Base-by-base conservation (phyloP, 1,284 basidiomycete species). In the Leccinum griseonigrum region DNA sequence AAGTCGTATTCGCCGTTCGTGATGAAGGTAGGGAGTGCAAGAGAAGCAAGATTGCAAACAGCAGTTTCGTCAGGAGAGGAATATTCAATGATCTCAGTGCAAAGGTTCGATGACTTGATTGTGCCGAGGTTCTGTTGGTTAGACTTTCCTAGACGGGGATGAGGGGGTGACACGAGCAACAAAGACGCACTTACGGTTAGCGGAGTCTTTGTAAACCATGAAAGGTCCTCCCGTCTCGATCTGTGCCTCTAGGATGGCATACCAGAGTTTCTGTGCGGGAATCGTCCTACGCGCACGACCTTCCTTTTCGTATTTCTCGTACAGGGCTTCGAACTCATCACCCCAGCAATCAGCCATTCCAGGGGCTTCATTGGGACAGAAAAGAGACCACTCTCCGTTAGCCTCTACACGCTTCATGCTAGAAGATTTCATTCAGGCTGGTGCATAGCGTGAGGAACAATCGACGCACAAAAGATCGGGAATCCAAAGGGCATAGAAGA, bases 1-100 rank as follows among this genome's bases (percentile, higher is more conserved):
- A 99, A 99, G 81, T 98, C 90, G 78, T 95, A 97, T 60, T 79
- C 75, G 51, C 86, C 86, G 60, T 87, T 81, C 63, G 82, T 79
- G 75, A 97, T 88, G 77, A 90, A 96, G 18, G 90, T 86, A 11
- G 97, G 97, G 7, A 99, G 88, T 5, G 97, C 96, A 65, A 99
- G 86, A 9, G 97, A 99, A 13, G 97, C 97, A 60, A 99, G 86
- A 79, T 99, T 99, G 85, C 97, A 99, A 52, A 99, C 97, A 55
- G 97, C 97, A 46, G 93, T 96, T 79, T 99, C 97, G 63, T 99
- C 97, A 1, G 97, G 96, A 11, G 97, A 86, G 58, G 94, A 97
- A 80, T 98, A 99, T 79, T 99, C 95, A 76, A 99, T 93, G 75
- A 99, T 99, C 78, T 99, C 97, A 11, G 97, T 98, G 82, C 97